A percentile compares a stretch with the other conserved stretches of the same genome.
These are phyloP conservation scores for Scleromitrula shiraiana DNA, from an alignment of 2,329 filamentous ascomycete species.

Conservation along the genomic window DNA sequence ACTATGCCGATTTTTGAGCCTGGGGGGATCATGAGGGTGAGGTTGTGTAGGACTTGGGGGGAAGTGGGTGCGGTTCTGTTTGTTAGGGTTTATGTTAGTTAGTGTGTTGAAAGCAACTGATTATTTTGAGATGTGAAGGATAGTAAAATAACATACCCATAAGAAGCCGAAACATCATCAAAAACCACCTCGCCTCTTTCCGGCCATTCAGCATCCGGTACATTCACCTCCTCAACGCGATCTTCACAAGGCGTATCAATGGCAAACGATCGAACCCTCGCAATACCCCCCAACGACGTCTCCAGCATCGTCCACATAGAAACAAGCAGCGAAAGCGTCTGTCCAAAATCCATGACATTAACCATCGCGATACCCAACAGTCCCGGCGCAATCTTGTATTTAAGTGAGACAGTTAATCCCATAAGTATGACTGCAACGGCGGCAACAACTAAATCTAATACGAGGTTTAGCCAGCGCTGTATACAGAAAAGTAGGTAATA, in stretches of 20 bases:
- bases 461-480: conserved; percentile 47
- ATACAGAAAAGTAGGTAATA: conserved; percentile 49
- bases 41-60: conserved; percentile 24
- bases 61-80: neutral
- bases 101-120: neutral
- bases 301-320: conserved; percentile 16
- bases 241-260: conserved; percentile 4
- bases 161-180: conserved; percentile 18
- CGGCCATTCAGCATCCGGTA: conserved; percentile 6
- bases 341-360: conserved; percentile 18
- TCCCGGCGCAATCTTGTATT: conserved; percentile 13
- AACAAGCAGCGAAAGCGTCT: conserved; percentile 12
- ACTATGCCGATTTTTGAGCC: conserved; percentile 26
- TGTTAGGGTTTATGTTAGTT: neutral
- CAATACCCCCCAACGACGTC: conserved; percentile 17
- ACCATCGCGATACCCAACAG: conserved; percentile 23
- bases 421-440: conserved; percentile 26
- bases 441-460: conserved; percentile 18
- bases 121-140: no score
- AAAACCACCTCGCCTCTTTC: conserved; percentile 14
- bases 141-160: conserved; percentile 18
- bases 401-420: conserved; percentile 25
- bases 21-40: conserved; percentile 25
- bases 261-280: conserved; percentile 10
- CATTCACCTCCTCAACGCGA: neutral